phyloP scores from a whole-genome alignment of 805 yeast genomes.

The Saturnispora gosingensis region DNA sequence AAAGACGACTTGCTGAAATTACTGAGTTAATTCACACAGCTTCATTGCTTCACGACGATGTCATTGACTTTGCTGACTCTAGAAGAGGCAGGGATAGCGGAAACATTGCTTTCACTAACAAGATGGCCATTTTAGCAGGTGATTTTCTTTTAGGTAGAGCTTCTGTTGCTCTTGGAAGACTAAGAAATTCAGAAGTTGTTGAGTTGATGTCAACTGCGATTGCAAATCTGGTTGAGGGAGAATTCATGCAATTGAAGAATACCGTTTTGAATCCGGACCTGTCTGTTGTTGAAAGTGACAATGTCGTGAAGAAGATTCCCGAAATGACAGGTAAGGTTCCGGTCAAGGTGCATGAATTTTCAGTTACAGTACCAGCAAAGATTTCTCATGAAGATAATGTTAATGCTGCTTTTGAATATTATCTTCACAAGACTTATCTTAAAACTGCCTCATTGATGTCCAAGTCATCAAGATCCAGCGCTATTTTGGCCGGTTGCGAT shows the following conservation, averaged over 20 bases:
- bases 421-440: constrained; percentile 87
- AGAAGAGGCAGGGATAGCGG: constrained; percentile 89
- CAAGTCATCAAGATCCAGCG: constrained; percentile 86
- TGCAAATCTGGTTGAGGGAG: constrained; percentile 96
- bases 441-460: constrained; percentile 94
- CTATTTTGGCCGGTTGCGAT: constrained; percentile 80
- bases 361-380: constrained; percentile 25
- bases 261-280: constrained; percentile 57
- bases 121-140: constrained; percentile 96
- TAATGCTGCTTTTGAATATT: constrained; percentile 91
- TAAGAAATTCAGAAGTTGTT: constrained; percentile 94
- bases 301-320: constrained; percentile 39
- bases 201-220: constrained; percentile 92
- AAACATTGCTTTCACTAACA: constrained; percentile 87
- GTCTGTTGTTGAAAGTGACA: constrained; percentile 35
- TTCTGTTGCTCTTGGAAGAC: constrained; percentile 86
- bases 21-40: constrained; percentile 99
- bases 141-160: constrained; percentile 94
- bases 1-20: constrained; percentile 90
- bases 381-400: constrained; percentile 57
- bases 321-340: constrained; percentile 55
- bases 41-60: constrained; percentile 90
- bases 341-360: constrained; percentile 48
- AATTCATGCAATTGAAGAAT: constrained; percentile 96
- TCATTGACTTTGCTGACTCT: constrained; percentile 81